phyloP scores from a whole-genome alignment of 2,329 filamentous ascomycete genomes.

The Beauveria brongniartii region DNA sequence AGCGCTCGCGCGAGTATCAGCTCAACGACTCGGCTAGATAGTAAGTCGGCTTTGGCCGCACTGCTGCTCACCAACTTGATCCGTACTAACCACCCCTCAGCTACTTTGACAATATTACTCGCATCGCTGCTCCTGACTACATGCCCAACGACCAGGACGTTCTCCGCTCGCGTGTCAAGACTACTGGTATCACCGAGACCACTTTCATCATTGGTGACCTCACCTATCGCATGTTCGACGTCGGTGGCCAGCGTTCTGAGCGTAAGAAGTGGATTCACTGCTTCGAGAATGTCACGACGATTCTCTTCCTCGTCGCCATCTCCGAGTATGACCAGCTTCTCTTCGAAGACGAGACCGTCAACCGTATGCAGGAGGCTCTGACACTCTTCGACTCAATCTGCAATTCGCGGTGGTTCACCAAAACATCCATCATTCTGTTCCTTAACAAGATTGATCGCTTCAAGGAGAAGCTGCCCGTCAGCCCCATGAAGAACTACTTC shows the following conservation, averaged over 20 bases:
- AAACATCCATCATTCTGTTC: conserved; percentile 82
- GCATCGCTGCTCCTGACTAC: conserved; percentile 85
- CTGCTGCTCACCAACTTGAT: neutral
- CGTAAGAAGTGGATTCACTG: conserved; percentile 99
- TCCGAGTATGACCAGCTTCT: conserved; percentile 95
- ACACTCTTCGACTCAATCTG: conserved; percentile 83
- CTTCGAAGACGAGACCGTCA: conserved; percentile 94
- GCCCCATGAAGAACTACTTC: conserved; percentile 84
- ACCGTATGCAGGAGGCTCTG: conserved; percentile 85
- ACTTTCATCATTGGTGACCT: conserved; percentile 92
- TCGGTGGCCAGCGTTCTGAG: conserved; percentile 90
- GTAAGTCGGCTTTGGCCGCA: conserved; percentile 45
- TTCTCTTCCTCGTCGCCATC: conserved; percentile 93
- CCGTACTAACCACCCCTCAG: conserved; percentile 40
- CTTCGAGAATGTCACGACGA: conserved; percentile 96
- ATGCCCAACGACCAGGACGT: conserved; percentile 94
- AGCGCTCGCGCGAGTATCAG: conserved; percentile 91
- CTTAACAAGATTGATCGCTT: conserved; percentile 88
- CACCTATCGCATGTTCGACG: conserved; percentile 96
- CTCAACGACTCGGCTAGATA: conserved; percentile 95
- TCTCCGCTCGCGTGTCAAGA: conserved; percentile 92
- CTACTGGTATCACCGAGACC: conserved; percentile 93
- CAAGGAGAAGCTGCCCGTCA: conserved; percentile 75
- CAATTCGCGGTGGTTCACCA: conserved; percentile 85
- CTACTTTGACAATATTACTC: conserved; percentile 93